Evolutionary conservation across 208 protist genomes (phyloP).

Genomic region (Acanthamoeba castellanii): DNA sequence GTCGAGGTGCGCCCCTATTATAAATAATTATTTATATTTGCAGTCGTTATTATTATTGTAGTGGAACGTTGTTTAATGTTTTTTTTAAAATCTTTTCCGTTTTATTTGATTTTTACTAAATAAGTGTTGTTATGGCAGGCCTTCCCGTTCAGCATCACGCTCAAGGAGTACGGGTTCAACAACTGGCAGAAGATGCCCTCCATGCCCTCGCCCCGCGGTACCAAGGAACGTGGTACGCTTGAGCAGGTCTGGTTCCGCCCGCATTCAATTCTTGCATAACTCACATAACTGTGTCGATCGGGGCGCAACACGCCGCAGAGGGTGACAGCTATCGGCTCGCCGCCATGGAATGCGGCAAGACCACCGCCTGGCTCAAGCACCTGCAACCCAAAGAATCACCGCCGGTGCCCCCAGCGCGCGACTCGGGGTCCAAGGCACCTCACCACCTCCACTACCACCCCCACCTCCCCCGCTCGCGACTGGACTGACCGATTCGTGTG

Average conservation of each 20-base stretch:
- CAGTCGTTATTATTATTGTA: no score
- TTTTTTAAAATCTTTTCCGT: not conserved
- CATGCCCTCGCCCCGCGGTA: constrained; percentile 7
- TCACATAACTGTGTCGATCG: not conserved
- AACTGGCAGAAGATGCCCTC: constrained; percentile 45
- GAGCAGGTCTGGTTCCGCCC: not conserved
- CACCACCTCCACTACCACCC: not conserved
- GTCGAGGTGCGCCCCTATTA: constrained; percentile 6
- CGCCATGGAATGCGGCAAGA: constrained; percentile 36
- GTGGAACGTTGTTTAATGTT: no score
- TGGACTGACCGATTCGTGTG: not conserved
- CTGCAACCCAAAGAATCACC: not conserved
- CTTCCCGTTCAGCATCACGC: constrained; percentile 5
- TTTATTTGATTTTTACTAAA: not conserved
- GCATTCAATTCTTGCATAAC: not conserved
- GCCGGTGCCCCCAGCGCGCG: not conserved
- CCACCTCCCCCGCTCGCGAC: not conserved
- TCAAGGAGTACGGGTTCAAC: constrained; percentile 24
- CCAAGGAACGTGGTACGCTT: not conserved
- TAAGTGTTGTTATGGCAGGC: not conserved
- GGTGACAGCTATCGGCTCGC: constrained; percentile 31
- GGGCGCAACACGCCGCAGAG: not conserved
- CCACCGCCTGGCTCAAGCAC: not conserved
- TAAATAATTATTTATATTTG: no score
- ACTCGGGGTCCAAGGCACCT: constrained; percentile 12